A percentile compares a stretch with the other conserved stretches of the same genome.
phyloP scores from a whole-genome alignment of 495 filamentous ascomycete species.

The Cercophora scortea region DNA sequence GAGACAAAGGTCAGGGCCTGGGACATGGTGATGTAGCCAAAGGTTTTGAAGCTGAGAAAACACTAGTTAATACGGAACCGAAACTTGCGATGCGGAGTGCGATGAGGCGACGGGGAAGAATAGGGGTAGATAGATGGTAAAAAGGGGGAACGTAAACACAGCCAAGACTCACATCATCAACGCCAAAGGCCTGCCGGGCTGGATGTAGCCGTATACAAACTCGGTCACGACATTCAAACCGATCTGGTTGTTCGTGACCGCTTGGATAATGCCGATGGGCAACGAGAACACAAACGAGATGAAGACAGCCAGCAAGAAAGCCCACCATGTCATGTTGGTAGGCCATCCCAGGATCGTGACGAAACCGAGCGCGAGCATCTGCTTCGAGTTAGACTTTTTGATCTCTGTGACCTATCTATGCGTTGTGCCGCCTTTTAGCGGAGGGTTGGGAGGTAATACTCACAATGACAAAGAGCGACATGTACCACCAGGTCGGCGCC shows the following conservation, averaged over 20 bases:
- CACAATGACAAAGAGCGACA: conserved; percentile 38
- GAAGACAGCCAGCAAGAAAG: conserved; percentile 55
- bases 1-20: conserved; percentile 47
- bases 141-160: neutral
- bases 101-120: neutral
- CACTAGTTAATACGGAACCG: neutral
- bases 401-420: conserved; percentile 58
- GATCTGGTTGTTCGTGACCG: conserved; percentile 60
- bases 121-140: neutral
- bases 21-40: conserved; percentile 62
- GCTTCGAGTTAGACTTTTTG: conserved; percentile 1
- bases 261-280: conserved; percentile 54
- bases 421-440: conserved; percentile 52
- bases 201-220: conserved; percentile 65
- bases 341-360: conserved; percentile 57
- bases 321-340: conserved; percentile 61
- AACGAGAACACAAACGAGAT: conserved; percentile 48
- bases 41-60: conserved; percentile 58
- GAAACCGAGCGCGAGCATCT: conserved; percentile 56
- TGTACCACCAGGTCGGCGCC: conserved; percentile 51
- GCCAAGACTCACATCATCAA: conserved; percentile 50
- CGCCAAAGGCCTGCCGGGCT: conserved; percentile 56
- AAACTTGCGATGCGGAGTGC: neutral
- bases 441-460: conserved; percentile 41
- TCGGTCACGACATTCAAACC: conserved; percentile 64